Conservation (phyloP, 805 yeast genomes). For the Kuraishia capsulata region DNA sequence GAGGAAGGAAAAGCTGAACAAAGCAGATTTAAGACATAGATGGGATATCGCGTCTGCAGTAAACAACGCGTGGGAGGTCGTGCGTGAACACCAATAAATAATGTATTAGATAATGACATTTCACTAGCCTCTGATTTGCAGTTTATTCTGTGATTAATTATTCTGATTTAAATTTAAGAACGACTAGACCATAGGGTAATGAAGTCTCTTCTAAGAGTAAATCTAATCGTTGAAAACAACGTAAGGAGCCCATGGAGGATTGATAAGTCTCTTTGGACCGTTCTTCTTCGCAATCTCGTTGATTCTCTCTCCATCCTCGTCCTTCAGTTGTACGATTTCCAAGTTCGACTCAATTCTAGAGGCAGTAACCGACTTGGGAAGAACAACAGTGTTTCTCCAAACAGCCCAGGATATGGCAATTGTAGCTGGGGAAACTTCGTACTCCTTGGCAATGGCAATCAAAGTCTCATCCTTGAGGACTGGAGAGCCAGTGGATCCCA, state of each 20-base stretch:
- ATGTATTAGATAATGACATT: no score
- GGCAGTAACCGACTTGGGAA: slow-evolving; percentile 47
- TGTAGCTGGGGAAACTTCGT: slow-evolving; percentile 43
- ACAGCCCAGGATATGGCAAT: slow-evolving; percentile 58
- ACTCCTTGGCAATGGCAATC: slow-evolving; percentile 44
- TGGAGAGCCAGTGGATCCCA: slow-evolving; percentile 62
- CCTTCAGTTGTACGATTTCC: slow-evolving; percentile 2
- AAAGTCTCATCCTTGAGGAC: slow-evolving; percentile 43
- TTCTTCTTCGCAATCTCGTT: background rate
- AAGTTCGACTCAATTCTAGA: slow-evolving; percentile 22
- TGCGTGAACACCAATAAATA: no score
- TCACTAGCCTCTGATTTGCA: no score
- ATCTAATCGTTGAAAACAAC: background rate
- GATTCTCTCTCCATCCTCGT: background rate
- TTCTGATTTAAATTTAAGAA: no score
- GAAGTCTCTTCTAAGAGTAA: no score
- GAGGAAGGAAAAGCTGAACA: no score
- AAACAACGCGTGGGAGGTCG: no score
- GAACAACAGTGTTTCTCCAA: slow-evolving; percentile 46
- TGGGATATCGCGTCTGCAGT: no score
- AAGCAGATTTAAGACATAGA: no score
- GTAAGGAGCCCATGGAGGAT: background rate
- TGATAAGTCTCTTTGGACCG: background rate
- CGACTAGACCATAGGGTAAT: no score
- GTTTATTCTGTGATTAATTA: no score